phyloP scores from a whole-genome alignment of 139 green algal genomes.

The Ostreobium quekettii region DNA sequence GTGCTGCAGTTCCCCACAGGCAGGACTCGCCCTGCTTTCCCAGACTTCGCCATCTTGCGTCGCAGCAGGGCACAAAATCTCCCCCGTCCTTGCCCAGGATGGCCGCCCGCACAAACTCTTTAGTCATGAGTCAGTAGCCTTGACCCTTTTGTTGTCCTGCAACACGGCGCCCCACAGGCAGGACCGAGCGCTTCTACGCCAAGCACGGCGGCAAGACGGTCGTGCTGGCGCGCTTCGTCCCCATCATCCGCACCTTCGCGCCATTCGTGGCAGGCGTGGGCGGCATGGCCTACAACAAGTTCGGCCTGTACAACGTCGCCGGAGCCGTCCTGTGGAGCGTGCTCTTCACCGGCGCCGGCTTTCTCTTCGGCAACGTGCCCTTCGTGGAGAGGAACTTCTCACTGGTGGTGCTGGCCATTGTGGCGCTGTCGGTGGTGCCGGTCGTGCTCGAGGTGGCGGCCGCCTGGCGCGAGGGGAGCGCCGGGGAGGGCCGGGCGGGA shows the following conservation, averaged over 20 bases:
- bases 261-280: constrained; percentile 87
- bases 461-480: too few relatives aligned
- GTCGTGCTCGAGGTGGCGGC: constrained; percentile 60
- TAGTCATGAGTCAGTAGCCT: too few relatives aligned
- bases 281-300: constrained; percentile 61
- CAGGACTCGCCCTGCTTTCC: too few relatives aligned
- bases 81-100: too few relatives aligned
- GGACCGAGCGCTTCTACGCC: constrained; percentile 50
- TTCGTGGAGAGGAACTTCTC: constrained; percentile 87
- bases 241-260: constrained; percentile 87
- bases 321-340: constrained; percentile 75
- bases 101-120: too few relatives aligned
- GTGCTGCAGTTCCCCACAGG: too few relatives aligned
- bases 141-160: too few relatives aligned
- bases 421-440: constrained; percentile 68
- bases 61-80: too few relatives aligned
- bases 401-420: constrained; percentile 76
- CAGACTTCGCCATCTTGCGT: too few relatives aligned
- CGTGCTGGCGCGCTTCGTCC: constrained; percentile 84
- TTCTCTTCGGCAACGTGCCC: constrained; percentile 83
- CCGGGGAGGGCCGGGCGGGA: too few relatives aligned
- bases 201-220: constrained; percentile 83
- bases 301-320: constrained; percentile 77
- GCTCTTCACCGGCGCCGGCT: constrained; percentile 67
- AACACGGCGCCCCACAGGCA: too few relatives aligned